These are phyloP conservation scores for Lentinula novae-zelandiae DNA, from an alignment of 1,284 basidiomycete genomes.

Conservation along the genomic window DNA sequence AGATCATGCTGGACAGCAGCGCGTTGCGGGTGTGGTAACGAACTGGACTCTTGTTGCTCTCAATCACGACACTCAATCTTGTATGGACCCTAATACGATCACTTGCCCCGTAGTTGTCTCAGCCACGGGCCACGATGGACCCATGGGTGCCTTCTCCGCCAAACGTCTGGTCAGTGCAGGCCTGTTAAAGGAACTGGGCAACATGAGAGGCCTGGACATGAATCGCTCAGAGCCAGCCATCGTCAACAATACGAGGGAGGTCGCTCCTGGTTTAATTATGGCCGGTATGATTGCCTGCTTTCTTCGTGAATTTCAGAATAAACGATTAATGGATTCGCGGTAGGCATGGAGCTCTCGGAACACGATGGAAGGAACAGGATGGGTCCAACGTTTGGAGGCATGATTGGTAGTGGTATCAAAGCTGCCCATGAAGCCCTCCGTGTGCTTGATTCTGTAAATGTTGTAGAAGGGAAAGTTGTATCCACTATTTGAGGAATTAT, in stretches of 20 bases:
- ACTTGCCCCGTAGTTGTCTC: conserved; percentile 74
- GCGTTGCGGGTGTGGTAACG: conserved; percentile 81
- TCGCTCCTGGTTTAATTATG: conserved; percentile 76
- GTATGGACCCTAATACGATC: conserved; percentile 87
- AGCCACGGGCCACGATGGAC: conserved; percentile 76
- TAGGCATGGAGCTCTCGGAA: conserved; percentile 84
- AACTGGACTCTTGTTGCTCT: conserved; percentile 85
- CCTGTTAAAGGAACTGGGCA: conserved; percentile 72
- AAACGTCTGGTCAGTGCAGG: conserved; percentile 80
- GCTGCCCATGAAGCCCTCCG: conserved; percentile 74
- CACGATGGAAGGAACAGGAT: conserved; percentile 81
- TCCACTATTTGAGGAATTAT: conserved; percentile 28
- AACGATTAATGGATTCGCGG: conserved; percentile 10
- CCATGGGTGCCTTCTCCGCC: conserved; percentile 84
- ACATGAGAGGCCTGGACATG: conserved; percentile 82
- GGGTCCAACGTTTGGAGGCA: conserved; percentile 81
- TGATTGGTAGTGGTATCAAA: conserved; percentile 79
- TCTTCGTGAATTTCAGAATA: background rate
- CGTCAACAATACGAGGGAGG: conserved; percentile 76
- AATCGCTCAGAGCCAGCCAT: conserved; percentile 75
- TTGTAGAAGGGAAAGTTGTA: conserved; percentile 67
- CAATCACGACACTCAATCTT: conserved; percentile 79
- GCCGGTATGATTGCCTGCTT: conserved; percentile 42
- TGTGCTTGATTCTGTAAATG: conserved; percentile 52
- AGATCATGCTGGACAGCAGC: conserved; percentile 57